phyloP scores from a whole-genome alignment of 1,139 yeast genomes.

The Protomyces arabidopsidicola region DNA sequence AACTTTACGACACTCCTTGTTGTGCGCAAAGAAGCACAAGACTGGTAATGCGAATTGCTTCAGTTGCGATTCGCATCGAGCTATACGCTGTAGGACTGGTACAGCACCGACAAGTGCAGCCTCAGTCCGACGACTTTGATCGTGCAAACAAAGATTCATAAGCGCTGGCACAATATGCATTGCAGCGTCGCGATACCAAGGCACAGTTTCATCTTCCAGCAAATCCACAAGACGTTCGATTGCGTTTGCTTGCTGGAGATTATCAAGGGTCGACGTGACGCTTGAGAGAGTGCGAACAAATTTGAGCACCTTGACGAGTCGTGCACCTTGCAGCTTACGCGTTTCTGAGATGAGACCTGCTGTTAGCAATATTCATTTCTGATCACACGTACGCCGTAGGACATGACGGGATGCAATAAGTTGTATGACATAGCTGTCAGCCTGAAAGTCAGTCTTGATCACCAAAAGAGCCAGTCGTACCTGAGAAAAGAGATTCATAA shows the following conservation, averaged over 20 bases:
- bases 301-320: constrained; percentile 36
- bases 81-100: constrained; percentile 49
- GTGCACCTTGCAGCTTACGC: constrained; percentile 27
- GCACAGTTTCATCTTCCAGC: constrained; percentile 18
- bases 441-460: constrained; percentile 31
- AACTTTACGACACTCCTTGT: constrained; percentile 43
- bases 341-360: constrained; percentile 26
- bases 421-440: constrained; percentile 39
- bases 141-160: constrained; percentile 55
- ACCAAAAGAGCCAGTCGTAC: background rate
- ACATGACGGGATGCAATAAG: constrained; percentile 34
- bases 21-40: constrained; percentile 57
- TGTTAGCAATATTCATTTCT: constrained; percentile 28
- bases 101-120: constrained; percentile 54
- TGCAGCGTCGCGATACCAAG: constrained; percentile 33
- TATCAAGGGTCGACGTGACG: constrained; percentile 35
- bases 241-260: constrained; percentile 38
- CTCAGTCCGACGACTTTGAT: constrained; percentile 51
- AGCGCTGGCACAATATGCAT: constrained; percentile 40
- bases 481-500: constrained; percentile 38
- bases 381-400: constrained; percentile 11
- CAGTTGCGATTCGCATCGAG: constrained; percentile 49
- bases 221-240: constrained; percentile 36
- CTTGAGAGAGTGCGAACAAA: constrained; percentile 39
- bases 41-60: constrained; percentile 61